A percentile compares a stretch with the other conserved stretches of the same genome.
These are phyloP conservation scores for Plantago major DNA, from an alignment of 257 asterid species.

Conservation along the genomic window DNA sequence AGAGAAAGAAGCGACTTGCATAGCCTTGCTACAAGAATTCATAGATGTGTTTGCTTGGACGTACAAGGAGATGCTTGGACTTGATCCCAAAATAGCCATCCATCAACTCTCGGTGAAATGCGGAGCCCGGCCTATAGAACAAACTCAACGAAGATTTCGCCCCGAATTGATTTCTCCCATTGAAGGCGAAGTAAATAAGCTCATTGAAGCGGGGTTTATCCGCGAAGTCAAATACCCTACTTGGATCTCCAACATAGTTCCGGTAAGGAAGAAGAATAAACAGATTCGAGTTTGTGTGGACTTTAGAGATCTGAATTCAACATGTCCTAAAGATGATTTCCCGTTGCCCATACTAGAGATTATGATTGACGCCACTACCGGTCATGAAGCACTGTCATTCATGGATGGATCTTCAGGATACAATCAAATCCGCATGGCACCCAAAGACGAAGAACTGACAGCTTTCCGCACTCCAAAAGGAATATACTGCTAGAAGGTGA, in stretches of 20 bases:
- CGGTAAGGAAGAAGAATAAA: conserved; percentile 3
- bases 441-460: too few relatives aligned
- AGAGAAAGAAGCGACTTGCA: neutral
- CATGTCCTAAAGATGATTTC: too few relatives aligned
- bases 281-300: too few relatives aligned
- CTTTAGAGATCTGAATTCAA: too few relatives aligned
- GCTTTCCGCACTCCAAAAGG: too few relatives aligned
- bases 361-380: too few relatives aligned
- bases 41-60: neutral
- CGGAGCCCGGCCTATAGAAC: neutral
- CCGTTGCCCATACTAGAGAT: too few relatives aligned
- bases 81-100: neutral
- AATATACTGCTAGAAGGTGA: too few relatives aligned
- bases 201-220: neutral
- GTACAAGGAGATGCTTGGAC: neutral
- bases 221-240: neutral
- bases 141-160: neutral
- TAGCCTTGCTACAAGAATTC: neutral
- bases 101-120: too few relatives aligned
- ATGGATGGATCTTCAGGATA: too few relatives aligned
- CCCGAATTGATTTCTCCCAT: too few relatives aligned
- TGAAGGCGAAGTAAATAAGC: neutral
- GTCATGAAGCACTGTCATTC: too few relatives aligned
- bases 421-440: neutral
- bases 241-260: neutral